These are phyloP conservation scores for Vaccinium macrocarpon DNA, from an alignment of 148 eudicot genomes.

Conservation along the genomic window DNA sequence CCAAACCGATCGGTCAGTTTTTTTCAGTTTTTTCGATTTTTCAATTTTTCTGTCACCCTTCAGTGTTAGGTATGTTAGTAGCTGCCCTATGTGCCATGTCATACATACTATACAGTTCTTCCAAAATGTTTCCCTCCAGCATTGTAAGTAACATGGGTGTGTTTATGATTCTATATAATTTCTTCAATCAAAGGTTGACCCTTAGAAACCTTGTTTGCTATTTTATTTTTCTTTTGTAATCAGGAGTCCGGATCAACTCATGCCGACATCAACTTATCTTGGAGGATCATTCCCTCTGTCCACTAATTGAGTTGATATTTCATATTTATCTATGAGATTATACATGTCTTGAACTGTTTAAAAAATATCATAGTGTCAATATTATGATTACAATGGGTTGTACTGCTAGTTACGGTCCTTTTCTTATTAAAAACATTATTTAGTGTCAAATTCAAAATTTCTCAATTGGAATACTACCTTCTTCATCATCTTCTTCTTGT, in stretches of 20 bases:
- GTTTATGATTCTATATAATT: background rate
- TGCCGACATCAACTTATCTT: no score
- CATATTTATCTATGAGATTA: no score
- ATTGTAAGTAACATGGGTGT: background rate
- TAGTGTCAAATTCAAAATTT: background rate
- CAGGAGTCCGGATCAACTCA: no score
- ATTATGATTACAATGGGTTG: background rate
- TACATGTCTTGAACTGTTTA: no score
- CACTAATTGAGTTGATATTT: no score
- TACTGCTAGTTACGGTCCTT: background rate
- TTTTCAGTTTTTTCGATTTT: no score
- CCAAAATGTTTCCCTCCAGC: background rate
- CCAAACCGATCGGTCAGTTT: no score
- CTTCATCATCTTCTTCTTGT: no score
- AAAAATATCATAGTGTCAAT: background rate
- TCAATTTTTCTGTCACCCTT: no score
- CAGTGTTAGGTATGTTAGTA: conserved; percentile 4
- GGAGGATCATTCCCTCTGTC: no score
- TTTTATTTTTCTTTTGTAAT: no score
- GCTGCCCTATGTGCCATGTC: background rate
- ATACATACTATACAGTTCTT: background rate
- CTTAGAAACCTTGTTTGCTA: background rate
- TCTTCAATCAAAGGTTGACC: background rate
- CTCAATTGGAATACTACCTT: background rate
- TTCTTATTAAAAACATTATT: no score